Percentiles rank a stretch among this genome's conserved stretches.
Conservation (phyloP, 306 rosid genomes). For the Rosa lucieae region DNA sequence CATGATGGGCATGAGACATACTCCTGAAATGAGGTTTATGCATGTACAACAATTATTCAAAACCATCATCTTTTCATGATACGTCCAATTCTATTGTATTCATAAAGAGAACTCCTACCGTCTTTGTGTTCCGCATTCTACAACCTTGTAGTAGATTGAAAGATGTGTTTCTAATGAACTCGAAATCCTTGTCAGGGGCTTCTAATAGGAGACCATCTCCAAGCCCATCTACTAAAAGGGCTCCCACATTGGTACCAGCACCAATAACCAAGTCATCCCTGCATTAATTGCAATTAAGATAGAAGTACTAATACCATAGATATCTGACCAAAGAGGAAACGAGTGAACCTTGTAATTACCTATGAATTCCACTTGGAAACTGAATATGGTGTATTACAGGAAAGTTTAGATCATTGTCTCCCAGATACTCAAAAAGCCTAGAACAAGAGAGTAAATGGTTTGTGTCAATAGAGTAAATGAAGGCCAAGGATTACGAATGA, state of each 20-base stretch:
- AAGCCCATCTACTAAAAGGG: slow-evolving; percentile 95
- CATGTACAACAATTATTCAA: slow-evolving; percentile 12
- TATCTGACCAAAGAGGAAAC: slow-evolving; percentile 13
- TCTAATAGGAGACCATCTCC: slow-evolving; percentile 93
- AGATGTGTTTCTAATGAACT: slow-evolving; percentile 83
- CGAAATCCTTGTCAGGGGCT: slow-evolving; percentile 82
- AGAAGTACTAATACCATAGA: slow-evolving; percentile 3
- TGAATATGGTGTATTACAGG: slow-evolving; percentile 94
- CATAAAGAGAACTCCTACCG: slow-evolving; percentile 47
- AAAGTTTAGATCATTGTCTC: slow-evolving; percentile 66
- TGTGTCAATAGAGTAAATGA: background rate
- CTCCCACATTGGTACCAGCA: slow-evolving; percentile 89
- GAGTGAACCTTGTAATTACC: slow-evolving; percentile 41
- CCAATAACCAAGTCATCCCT: slow-evolving; percentile 95
- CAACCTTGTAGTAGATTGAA: slow-evolving; percentile 98
- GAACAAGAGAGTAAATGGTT: background rate
- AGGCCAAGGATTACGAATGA: background rate
- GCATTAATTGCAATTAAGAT: slow-evolving; percentile 23
- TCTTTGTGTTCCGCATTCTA: slow-evolving; percentile 97
- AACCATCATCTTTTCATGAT: background rate
- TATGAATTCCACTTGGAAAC: slow-evolving; percentile 79
- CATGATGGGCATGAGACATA: slow-evolving; percentile 98
- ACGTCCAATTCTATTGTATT: slow-evolving; percentile 5
- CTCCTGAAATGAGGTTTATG: slow-evolving; percentile 57
- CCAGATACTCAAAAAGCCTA: slow-evolving; percentile 82